phyloP scores from a whole-genome alignment of 805 yeast genomes.

The Pichia nanzhaoensis region DNA sequence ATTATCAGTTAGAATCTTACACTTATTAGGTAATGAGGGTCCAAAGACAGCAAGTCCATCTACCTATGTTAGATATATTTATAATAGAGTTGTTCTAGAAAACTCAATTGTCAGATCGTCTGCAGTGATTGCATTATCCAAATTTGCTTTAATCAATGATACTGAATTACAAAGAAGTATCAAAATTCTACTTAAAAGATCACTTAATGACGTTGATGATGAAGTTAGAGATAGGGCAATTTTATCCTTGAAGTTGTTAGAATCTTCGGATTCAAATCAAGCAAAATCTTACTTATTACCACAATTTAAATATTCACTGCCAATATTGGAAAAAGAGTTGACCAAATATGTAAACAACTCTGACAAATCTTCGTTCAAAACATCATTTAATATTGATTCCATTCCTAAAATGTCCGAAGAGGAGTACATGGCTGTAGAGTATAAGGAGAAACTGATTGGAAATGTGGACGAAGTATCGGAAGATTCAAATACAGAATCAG shows the following conservation, averaged over 20 bases:
- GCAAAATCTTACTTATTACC: conserved; percentile 56
- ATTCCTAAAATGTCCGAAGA: conserved; percentile 64
- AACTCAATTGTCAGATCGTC: conserved; percentile 93
- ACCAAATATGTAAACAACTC: conserved; percentile 54
- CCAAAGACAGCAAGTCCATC: conserved; percentile 83
- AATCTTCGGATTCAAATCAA: conserved; percentile 32
- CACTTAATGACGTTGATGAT: conserved; percentile 84
- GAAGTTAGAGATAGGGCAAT: conserved; percentile 98
- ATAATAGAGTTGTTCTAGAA: conserved; percentile 93
- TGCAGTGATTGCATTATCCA: conserved; percentile 87
- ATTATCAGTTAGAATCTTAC: conserved; percentile 86
- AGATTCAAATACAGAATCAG: conserved; percentile 11
- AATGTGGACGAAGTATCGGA: conserved; percentile 5
- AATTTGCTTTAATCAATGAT: conserved; percentile 78
- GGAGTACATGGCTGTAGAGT: conserved; percentile 60
- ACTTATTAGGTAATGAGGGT: conserved; percentile 90
- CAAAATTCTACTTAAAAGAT: conserved; percentile 68
- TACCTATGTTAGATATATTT: conserved; percentile 88
- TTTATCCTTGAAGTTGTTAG: conserved; percentile 64
- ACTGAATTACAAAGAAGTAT: conserved; percentile 61
- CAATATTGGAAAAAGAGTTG: conserved; percentile 71
- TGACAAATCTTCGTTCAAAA: conserved; percentile 39
- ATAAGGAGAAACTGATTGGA: conserved; percentile 42
- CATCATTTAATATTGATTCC: conserved; percentile 63
- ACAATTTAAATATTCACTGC: conserved; percentile 62